These are phyloP conservation scores for Balansia obtecta DNA, from an alignment of 2,329 filamentous ascomycete genomes.

Conservation along the genomic window DNA sequence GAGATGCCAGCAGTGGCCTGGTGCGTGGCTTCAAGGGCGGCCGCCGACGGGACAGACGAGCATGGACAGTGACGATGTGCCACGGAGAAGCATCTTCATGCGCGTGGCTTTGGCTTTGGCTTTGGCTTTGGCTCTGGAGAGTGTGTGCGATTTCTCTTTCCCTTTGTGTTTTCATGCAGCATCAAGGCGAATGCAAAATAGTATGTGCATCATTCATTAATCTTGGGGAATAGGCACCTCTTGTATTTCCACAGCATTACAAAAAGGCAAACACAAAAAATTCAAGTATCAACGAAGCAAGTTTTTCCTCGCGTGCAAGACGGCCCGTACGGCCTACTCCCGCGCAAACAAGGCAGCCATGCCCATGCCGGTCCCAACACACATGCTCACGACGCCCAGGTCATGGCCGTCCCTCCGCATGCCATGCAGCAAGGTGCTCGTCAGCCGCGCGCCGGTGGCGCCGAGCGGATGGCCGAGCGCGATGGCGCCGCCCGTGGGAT, in stretches of 20 bases:
- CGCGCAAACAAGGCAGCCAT: slow-evolving; percentile 57
- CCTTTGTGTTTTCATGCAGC: too few relatives aligned
- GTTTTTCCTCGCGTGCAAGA: too few relatives aligned
- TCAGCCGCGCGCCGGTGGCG: slow-evolving; percentile 73
- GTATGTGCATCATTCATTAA: too few relatives aligned
- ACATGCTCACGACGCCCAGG: slow-evolving; percentile 85
- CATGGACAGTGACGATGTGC: background rate
- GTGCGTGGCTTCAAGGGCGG: slow-evolving; percentile 19
- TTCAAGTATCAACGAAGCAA: too few relatives aligned
- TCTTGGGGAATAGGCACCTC: too few relatives aligned
- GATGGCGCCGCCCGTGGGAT: slow-evolving; percentile 87
- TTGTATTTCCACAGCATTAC: too few relatives aligned
- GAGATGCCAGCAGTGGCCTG: slow-evolving; percentile 25
- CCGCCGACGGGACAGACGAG: background rate
- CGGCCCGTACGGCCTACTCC: too few relatives aligned
- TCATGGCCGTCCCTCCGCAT: slow-evolving; percentile 57
- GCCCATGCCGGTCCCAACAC: slow-evolving; percentile 71
- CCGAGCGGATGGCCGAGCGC: slow-evolving; percentile 88
- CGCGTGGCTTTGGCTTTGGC: too few relatives aligned
- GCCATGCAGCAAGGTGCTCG: slow-evolving; percentile 57
- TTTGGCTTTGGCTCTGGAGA: background rate
- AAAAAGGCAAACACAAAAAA: too few relatives aligned
- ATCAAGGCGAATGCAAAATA: too few relatives aligned
- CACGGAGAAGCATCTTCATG: background rate
- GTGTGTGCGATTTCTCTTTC: background rate